Evolutionary conservation across 345 rosid species (phyloP).

Genomic region (Eucalyptus urophylla): DNA sequence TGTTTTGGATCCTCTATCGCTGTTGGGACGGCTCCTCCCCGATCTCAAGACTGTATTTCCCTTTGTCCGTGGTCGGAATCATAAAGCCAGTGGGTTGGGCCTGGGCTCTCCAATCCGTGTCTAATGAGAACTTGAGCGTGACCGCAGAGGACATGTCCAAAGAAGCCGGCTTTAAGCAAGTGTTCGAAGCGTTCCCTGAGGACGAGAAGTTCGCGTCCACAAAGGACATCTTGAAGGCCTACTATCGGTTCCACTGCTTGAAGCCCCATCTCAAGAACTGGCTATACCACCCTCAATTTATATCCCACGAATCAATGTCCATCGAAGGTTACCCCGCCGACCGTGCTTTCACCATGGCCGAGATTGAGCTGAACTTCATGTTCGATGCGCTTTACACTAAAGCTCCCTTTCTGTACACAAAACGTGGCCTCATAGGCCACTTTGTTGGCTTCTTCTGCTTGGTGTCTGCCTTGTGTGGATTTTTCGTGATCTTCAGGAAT

Average conservation of each 20-base stretch:
- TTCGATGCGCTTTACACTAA: background rate
- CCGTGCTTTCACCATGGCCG: background rate
- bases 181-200: background rate
- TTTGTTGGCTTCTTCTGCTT: background rate
- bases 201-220: background rate
- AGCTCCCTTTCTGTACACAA: background rate
- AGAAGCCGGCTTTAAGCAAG: background rate
- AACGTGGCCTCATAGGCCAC: accelerated
- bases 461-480: background rate
- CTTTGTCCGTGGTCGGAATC: background rate
- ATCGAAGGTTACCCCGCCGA: background rate
- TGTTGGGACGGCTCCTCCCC: background rate
- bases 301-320: background rate
- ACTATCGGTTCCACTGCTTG: background rate
- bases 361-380: background rate
- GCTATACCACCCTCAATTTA: background rate
- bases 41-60: background rate
- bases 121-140: background rate
- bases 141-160: background rate
- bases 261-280: background rate
- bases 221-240: background rate
- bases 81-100: background rate
- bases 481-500: background rate
- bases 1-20: background rate
- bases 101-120: background rate